Conservation (phyloP, 768 basidiomycete genomes). For the Auricularia sp. region DNA sequence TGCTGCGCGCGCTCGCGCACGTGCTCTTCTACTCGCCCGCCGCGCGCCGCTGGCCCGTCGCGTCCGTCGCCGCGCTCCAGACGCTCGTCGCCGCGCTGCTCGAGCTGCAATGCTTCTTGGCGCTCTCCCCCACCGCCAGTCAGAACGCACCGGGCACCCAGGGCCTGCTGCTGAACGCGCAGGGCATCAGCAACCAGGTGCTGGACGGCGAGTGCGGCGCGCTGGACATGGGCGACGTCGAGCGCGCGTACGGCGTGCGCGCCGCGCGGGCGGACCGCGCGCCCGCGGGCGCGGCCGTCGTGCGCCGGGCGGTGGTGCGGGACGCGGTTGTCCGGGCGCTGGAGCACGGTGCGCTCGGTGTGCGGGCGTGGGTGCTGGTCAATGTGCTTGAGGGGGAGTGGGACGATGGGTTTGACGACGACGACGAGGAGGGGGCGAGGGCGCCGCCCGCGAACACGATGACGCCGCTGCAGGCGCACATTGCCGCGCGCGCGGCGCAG, state of each 20-base stretch:
- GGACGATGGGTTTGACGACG: constrained; percentile 10
- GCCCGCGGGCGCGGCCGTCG: neutral
- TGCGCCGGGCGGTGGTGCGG: neutral
- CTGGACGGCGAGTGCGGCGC: constrained; percentile 37
- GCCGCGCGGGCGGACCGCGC: neutral
- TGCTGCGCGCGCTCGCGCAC: constrained; percentile 38
- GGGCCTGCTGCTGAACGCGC: constrained; percentile 12
- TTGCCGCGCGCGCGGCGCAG: constrained; percentile 39
- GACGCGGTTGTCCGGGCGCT: neutral
- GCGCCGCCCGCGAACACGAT: constrained; percentile 31
- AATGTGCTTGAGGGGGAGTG: constrained; percentile 3
- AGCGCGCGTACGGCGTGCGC: constrained; percentile 38
- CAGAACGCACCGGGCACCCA: too few relatives aligned
- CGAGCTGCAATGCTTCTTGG: constrained; percentile 11
- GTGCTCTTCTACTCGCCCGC: constrained; percentile 35
- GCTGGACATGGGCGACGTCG: constrained; percentile 34
- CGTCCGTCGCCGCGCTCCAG: neutral
- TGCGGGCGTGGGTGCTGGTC: neutral
- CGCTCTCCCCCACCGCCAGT: constrained; percentile 33
- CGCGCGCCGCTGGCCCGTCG: constrained; percentile 22
- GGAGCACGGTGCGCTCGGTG: neutral
- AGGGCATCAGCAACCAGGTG: constrained; percentile 14
- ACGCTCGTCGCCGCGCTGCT: neutral
- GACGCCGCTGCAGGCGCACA: constrained; percentile 36
- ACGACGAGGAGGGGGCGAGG: constrained; percentile 29